phyloP scores from a whole-genome alignment of 768 basidiomycete species.

The Calocera viscosa region DNA sequence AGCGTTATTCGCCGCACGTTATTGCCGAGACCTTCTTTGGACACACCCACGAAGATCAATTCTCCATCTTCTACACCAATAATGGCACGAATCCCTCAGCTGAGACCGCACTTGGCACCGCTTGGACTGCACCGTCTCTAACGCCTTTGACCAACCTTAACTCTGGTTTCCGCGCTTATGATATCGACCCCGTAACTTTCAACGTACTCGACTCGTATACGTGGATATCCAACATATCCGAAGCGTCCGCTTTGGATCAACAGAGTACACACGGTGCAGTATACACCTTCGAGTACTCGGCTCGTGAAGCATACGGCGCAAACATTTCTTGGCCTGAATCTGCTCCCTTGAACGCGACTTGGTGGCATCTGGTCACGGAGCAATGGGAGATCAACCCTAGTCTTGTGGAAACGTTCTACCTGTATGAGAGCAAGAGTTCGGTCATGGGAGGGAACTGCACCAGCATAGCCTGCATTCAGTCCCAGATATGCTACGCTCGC shows the following conservation, averaged over 20 bases:
- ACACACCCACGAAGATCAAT: conserved; percentile 11
- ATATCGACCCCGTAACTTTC: conserved; percentile 33
- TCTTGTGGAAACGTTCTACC: conserved; percentile 12
- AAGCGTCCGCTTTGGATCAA: background rate
- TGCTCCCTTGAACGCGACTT: conserved; percentile 18
- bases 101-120: conserved; percentile 19
- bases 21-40: conserved; percentile 21
- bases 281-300: conserved; percentile 21
- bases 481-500: conserved; percentile 6
- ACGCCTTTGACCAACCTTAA: conserved; percentile 10
- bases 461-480: background rate
- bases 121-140: conserved; percentile 5
- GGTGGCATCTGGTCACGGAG: conserved; percentile 29
- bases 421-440: conserved; percentile 10
- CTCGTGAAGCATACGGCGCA: conserved; percentile 17
- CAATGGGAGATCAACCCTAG: conserved; percentile 9
- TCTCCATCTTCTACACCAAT: conserved; percentile 8
- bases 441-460: background rate
- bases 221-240: background rate
- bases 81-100: conserved; percentile 18
- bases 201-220: conserved; percentile 9
- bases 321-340: conserved; percentile 5
- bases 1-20: conserved; percentile 16
- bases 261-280: conserved; percentile 8
- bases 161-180: conserved; percentile 22